phyloP scores from a whole-genome alignment of 2,329 filamentous ascomycete species.

The Xylariaceae sp. region DNA sequence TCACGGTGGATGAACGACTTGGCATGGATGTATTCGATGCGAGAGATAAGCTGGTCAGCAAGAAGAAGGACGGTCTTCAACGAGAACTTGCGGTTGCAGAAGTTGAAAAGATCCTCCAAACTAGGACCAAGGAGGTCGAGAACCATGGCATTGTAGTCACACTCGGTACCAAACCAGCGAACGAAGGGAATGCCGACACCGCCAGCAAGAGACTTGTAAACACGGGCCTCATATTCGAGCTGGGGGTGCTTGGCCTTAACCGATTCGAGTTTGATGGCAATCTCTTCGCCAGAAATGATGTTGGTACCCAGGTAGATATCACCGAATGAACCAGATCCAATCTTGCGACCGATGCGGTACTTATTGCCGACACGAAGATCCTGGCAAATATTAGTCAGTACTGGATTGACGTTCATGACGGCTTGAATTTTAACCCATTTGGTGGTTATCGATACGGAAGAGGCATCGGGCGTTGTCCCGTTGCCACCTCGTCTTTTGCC shows the following conservation, averaged over 20 bases:
- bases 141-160: slow-evolving; percentile 99
- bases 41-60: slow-evolving; percentile 96
- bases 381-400: slow-evolving; percentile 41
- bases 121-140: slow-evolving; percentile 92
- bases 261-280: slow-evolving; percentile 98
- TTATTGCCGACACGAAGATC: slow-evolving; percentile 99
- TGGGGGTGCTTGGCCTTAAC: slow-evolving; percentile 99
- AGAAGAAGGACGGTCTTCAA: slow-evolving; percentile 96
- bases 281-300: slow-evolving; percentile 99
- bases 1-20: slow-evolving; percentile 99
- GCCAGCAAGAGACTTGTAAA: slow-evolving; percentile 84
- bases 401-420: neutral
- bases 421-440: neutral
- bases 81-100: slow-evolving; percentile 99
- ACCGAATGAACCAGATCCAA: slow-evolving; percentile 94
- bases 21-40: slow-evolving; percentile 99
- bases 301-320: slow-evolving; percentile 99
- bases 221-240: slow-evolving; percentile 95
- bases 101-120: slow-evolving; percentile 98
- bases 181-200: slow-evolving; percentile 98
- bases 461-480: neutral
- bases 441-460: neutral
- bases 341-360: slow-evolving; percentile 99
- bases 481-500: neutral
- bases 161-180: slow-evolving; percentile 98